These are phyloP conservation scores for Neostapfia colusana DNA, from an alignment of 176 grass and related monocot species.

Conservation along the genomic window DNA sequence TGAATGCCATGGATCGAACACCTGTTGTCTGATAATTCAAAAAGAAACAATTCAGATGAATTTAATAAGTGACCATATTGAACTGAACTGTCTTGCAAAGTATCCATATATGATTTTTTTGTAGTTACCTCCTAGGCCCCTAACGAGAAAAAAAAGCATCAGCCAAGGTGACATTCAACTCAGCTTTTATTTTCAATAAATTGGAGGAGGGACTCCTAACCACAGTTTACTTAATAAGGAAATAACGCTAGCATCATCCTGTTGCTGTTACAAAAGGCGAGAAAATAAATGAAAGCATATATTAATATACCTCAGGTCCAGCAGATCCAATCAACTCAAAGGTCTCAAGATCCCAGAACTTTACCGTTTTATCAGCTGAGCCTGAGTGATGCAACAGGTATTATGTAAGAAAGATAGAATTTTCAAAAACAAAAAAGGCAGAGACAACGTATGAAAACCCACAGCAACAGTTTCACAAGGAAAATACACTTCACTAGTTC, in stretches of 20 bases:
- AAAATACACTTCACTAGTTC: constrained; percentile 7
- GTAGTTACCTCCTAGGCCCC: neutral
- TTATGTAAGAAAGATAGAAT: constrained; percentile 33
- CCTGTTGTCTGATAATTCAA: constrained; percentile 70
- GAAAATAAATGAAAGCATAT: constrained; percentile 10
- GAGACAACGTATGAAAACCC: constrained; percentile 8
- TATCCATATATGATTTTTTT: neutral
- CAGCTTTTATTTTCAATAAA: constrained; percentile 10
- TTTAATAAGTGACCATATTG: neutral
- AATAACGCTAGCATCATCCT: neutral
- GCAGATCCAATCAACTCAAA: constrained; percentile 96
- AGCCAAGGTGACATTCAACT: neutral
- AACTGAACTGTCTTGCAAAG: constrained; percentile 12
- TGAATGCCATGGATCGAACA: constrained; percentile 97
- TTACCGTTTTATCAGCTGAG: constrained; percentile 93
- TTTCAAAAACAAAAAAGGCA: constrained; percentile 6
- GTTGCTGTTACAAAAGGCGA: neutral
- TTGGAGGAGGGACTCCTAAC: neutral
- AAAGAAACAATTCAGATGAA: constrained; percentile 19
- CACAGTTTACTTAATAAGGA: neutral
- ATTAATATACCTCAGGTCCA: constrained; percentile 71
- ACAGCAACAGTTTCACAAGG: neutral
- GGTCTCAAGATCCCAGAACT: constrained; percentile 98
- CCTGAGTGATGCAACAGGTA: constrained; percentile 49
- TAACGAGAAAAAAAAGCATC: neutral